A percentile compares a stretch with the other conserved stretches of the same genome.
phyloP scores from a whole-genome alignment of 768 basidiomycete species.

The Hebeloma cylindrosporum region DNA sequence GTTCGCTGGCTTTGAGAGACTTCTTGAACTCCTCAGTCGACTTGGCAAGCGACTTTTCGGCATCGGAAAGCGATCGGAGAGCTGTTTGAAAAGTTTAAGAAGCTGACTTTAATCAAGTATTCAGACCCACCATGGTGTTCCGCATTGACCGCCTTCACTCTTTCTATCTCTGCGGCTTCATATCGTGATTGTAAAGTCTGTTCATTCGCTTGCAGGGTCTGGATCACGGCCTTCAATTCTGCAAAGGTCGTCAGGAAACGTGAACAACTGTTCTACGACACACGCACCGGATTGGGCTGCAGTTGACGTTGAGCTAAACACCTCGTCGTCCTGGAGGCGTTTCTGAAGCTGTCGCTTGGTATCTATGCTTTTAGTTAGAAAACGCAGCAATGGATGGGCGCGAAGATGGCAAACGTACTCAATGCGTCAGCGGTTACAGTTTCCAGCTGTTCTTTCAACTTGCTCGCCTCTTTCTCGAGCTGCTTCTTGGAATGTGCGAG shows the following conservation, averaged over 20 bases:
- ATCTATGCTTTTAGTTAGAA: slow-evolving; percentile 41
- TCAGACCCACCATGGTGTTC: slow-evolving; percentile 56
- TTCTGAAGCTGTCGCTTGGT: slow-evolving; percentile 58
- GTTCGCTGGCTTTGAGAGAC: slow-evolving; percentile 48
- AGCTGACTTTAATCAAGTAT: slow-evolving; percentile 8
- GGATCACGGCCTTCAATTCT: slow-evolving; percentile 66
- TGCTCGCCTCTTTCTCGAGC: slow-evolving; percentile 52
- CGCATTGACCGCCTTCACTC: slow-evolving; percentile 61
- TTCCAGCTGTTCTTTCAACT: slow-evolving; percentile 58
- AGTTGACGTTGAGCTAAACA: slow-evolving; percentile 56
- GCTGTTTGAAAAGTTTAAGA: slow-evolving; percentile 44
- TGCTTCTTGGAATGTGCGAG: slow-evolving; percentile 54
- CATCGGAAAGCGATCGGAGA: slow-evolving; percentile 58
- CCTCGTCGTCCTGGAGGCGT: slow-evolving; percentile 62
- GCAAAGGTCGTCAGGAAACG: slow-evolving; percentile 3
- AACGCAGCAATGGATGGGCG: neutral
- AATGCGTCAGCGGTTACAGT: slow-evolving; percentile 57
- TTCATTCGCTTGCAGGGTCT: slow-evolving; percentile 65
- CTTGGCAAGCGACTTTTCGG: slow-evolving; percentile 58
- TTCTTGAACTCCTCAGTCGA: slow-evolving; percentile 52
- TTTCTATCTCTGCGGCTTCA: slow-evolving; percentile 67
- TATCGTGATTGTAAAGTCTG: slow-evolving; percentile 56
- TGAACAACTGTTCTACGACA: neutral
- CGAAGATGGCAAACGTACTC: slow-evolving; percentile 36
- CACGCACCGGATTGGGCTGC: slow-evolving; percentile 57